phyloP scores from a whole-genome alignment of 1,284 basidiomycete species.

The Melampsora larici-populina region DNA sequence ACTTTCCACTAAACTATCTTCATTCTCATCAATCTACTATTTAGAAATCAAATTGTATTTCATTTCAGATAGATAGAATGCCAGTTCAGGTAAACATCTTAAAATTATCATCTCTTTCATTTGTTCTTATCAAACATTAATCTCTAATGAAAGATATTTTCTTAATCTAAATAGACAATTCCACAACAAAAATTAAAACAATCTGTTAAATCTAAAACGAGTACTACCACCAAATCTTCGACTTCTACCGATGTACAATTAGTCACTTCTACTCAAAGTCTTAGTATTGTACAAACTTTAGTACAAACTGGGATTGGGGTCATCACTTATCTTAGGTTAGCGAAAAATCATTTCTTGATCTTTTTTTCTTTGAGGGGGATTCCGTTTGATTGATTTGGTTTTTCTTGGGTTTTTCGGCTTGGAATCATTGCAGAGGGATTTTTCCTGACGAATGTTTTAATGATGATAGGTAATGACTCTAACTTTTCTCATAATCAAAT shows the following conservation, averaged over 20 bases:
- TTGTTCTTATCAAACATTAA: too few relatives aligned
- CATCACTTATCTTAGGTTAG: slow-evolving; percentile 42
- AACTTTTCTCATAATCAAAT: too few relatives aligned
- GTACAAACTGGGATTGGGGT: slow-evolving; percentile 42
- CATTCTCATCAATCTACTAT: too few relatives aligned
- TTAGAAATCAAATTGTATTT: too few relatives aligned
- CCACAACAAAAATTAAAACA: not conserved
- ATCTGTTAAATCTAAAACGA: not conserved
- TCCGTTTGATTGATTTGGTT: not conserved
- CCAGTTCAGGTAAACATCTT: too few relatives aligned
- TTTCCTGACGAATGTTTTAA: slow-evolving; percentile 42
- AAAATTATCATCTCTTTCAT: too few relatives aligned
- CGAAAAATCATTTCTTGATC: not conserved
- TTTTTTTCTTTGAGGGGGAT: not conserved
- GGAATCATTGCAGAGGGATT: slow-evolving; percentile 9
- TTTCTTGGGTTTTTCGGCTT: not conserved
- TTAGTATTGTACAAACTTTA: slow-evolving; percentile 29
- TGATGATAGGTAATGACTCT: slow-evolving; percentile 41
- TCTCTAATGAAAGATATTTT: too few relatives aligned
- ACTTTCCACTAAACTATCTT: too few relatives aligned
- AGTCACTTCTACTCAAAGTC: slow-evolving; percentile 38
- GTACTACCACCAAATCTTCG: not conserved
- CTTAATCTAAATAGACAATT: not conserved
- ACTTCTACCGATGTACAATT: slow-evolving; percentile 22
- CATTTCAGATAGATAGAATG: too few relatives aligned